Percentiles rank a stretch among this genome's conserved stretches.
phyloP scores from a whole-genome alignment of 768 basidiomycete species.

The Tephrocybe rancida region DNA sequence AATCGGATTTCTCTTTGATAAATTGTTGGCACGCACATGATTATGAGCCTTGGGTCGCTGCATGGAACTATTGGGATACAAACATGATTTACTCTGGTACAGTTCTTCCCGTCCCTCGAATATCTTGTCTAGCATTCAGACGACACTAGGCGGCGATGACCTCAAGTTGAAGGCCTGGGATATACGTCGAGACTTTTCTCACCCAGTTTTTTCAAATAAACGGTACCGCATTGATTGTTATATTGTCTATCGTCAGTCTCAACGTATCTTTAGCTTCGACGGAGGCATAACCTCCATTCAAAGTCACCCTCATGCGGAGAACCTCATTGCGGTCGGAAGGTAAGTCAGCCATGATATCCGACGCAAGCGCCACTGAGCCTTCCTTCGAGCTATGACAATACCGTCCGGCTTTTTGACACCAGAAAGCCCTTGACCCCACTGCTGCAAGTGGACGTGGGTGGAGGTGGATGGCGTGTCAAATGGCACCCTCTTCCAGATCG shows the following conservation, averaged over 20 bases:
- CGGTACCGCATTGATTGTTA: slow-evolving; percentile 39
- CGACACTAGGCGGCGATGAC: slow-evolving; percentile 84
- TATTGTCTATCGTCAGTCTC: neutral
- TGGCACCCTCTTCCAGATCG: slow-evolving; percentile 85
- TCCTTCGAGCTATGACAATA: slow-evolving; percentile 74
- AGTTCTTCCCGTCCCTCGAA: slow-evolving; percentile 1
- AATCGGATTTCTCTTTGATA: slow-evolving; percentile 46
- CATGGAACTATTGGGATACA: slow-evolving; percentile 87
- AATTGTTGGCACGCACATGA: slow-evolving; percentile 87
- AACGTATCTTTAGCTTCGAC: slow-evolving; percentile 57
- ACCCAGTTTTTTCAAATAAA: slow-evolving; percentile 74
- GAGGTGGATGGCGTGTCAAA: slow-evolving; percentile 95
- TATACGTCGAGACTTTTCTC: slow-evolving; percentile 58
- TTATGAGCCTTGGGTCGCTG: slow-evolving; percentile 91
- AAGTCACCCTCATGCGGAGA: slow-evolving; percentile 75
- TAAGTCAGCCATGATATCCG: slow-evolving; percentile 28
- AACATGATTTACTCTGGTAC: slow-evolving; percentile 84
- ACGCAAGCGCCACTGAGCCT: neutral
- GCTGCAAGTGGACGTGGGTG: slow-evolving; percentile 68
- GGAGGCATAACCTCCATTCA: slow-evolving; percentile 94
- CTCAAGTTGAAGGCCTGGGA: slow-evolving; percentile 92
- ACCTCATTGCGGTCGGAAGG: slow-evolving; percentile 92
- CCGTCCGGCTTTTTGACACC: slow-evolving; percentile 80
- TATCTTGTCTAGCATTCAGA: neutral
- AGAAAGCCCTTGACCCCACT: slow-evolving; percentile 68